These are phyloP conservation scores for Acanthamoeba healyi DNA, from an alignment of 208 protist species.

Conservation along the genomic window DNA sequence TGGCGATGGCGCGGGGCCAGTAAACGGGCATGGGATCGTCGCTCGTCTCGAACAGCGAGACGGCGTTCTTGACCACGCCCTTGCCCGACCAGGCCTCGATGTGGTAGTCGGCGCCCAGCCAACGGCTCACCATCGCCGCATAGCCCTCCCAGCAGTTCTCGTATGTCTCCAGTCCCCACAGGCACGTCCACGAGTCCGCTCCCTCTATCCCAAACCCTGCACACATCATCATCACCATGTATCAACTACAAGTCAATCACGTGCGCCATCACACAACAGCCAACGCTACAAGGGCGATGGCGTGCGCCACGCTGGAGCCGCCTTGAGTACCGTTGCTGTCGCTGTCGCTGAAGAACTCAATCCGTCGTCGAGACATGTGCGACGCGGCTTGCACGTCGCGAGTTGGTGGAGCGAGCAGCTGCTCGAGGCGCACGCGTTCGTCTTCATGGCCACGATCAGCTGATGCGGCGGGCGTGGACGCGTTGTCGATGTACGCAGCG, in stretches of 20 bases:
- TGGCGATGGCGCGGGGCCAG: conserved; percentile 71
- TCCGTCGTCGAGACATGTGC: conserved; percentile 13
- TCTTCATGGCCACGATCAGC: too few relatives aligned
- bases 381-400: too few relatives aligned
- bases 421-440: too few relatives aligned
- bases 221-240: neutral
- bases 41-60: neutral
- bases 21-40: conserved; percentile 71
- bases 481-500: conserved; percentile 9
- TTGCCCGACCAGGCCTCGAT: conserved; percentile 72
- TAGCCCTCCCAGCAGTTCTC: conserved; percentile 68
- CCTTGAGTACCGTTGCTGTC: neutral
- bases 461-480: neutral
- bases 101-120: conserved; percentile 52
- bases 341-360: conserved; percentile 52
- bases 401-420: too few relatives aligned
- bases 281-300: neutral
- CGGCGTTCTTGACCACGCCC: conserved; percentile 70
- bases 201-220: conserved; percentile 47
- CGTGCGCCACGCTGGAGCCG: neutral
- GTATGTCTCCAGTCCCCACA: conserved; percentile 7
- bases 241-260: neutral
- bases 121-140: conserved; percentile 23
- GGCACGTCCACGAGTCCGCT: conserved; percentile 26
- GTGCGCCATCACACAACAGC: too few relatives aligned